Base-by-base conservation (phyloP, 2,329 filamentous ascomycete genomes). In the Dothideomycetes sp. region DNA sequence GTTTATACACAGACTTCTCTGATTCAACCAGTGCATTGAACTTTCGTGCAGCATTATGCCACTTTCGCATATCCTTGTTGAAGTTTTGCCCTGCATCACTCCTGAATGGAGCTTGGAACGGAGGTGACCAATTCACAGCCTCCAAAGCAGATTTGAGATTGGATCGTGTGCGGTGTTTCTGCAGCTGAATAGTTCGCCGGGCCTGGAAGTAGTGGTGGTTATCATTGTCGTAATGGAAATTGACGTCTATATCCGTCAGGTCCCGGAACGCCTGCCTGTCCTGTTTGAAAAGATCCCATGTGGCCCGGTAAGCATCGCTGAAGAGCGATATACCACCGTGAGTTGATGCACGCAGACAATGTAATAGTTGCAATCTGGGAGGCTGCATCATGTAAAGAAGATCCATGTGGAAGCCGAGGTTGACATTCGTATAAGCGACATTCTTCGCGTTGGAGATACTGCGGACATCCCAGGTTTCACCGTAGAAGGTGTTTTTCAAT, bases 341-440 rank as follows among this genome's bases (percentile, higher is more conserved):
- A 50, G 79, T 81, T 1, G 78, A 81, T 53, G 93, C 94, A 47
- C 82, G 74, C 29, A 96, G 70, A 55, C 87, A 95, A 63, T 96
- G 91, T 4, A 96, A 75, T 17, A 96, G 68, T 61, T 98, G 89
- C 37, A 91, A 76, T 22, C 80, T 78, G 0, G 89, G 89, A 3
- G 84, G 78, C 36, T 84, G 75, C 11, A 73, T 65, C 62, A 91
- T 81, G 64, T 96, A 96, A 46, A 95, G 71, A 28, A 96, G 72
- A 58, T 96, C 91, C 76, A 94, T 91, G 64, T 98, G 91, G 33
- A 95, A 78, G 12, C 84, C 84, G 1, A 96, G 76, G 54, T 80
- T 80, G 34, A 80, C 73, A 54, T 74, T 80, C 1, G 89, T 95
- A 64, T 96, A 70, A 16, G 91, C 89, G 4, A 95, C 84, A 57